Conservation (phyloP, 176 grass and related monocot species). For the Aegilops bicornis region DNA sequence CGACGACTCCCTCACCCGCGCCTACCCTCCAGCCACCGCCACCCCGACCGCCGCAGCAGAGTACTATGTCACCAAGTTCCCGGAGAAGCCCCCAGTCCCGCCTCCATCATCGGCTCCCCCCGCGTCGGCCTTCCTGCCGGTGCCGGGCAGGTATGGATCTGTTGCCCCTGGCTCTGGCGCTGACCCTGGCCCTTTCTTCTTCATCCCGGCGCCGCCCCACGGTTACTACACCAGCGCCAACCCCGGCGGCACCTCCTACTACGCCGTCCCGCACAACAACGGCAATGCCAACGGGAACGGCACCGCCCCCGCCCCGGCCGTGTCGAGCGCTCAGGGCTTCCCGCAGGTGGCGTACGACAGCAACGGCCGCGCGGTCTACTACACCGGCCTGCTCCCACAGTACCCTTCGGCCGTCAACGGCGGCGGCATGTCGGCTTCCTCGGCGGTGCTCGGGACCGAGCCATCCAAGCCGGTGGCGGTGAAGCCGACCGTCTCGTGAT, state of each 20-base stretch:
- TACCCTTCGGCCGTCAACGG: slow-evolving; percentile 46
- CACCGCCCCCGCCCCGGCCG: not conserved
- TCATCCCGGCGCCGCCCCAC: slow-evolving; percentile 59
- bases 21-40: slow-evolving; percentile 33
- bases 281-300: slow-evolving; percentile 28
- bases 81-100: slow-evolving; percentile 48
- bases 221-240: slow-evolving; percentile 55
- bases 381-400: slow-evolving; percentile 67
- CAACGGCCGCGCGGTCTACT: slow-evolving; percentile 79
- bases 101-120: slow-evolving; percentile 44
- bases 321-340: slow-evolving; percentile 27
- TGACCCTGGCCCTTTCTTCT: slow-evolving; percentile 49
- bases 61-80: slow-evolving; percentile 55
- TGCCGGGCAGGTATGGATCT: slow-evolving; percentile 51
- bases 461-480: slow-evolving; percentile 52
- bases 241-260: slow-evolving; percentile 37
- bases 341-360: slow-evolving; percentile 69
- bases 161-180: slow-evolving; percentile 49
- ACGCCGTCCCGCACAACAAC: slow-evolving; percentile 50
- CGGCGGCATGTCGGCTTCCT: slow-evolving; percentile 31
- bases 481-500: slow-evolving; percentile 78
- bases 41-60: slow-evolving; percentile 33
- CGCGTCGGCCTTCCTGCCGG: slow-evolving; percentile 39
- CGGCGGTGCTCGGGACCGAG: slow-evolving; percentile 28
- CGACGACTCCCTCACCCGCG: slow-evolving; percentile 68